Evolutionary conservation across 2,329 filamentous ascomycete species (phyloP), one percentile per base, ranked within the genome.

Genomic region (Bipolaris oryzae): DNA sequence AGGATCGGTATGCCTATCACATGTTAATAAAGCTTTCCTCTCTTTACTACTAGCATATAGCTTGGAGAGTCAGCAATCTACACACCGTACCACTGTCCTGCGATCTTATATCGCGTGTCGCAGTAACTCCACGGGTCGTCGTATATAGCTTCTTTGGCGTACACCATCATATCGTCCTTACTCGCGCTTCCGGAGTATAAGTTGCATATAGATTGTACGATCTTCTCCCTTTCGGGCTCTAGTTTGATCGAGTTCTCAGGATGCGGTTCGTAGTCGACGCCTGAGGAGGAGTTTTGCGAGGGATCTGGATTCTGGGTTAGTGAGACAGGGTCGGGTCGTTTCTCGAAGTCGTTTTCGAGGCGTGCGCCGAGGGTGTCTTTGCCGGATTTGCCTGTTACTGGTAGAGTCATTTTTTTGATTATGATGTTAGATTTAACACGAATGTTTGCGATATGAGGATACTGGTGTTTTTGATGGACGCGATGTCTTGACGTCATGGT

Each of bases 101-200:
- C 80, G 55, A 83, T 82, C 63, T 82, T 83, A 57, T 80, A 81
- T 49, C 80, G 66, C 0, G 78, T 81, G 64, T 83, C 80, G 61
- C 79, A 82, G 60, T 80, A 82, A 57, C 77, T 80, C 66, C 76
- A 80, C 1, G 79, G 78, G 60, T 82, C 80, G 51, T 82, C 79
- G 58, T 82, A 81, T 21, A 82, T 68, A 1, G 78, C 71, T 47
- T 80, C 73, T 39, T 76, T 71, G 2, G 78, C 77, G 59, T 82
- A 84, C 1, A 82, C 80, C 41, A 74, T 68, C 77, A 83, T 82
- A 58, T 83, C 79, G 11, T 79, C 67, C 60, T 82, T 77, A 51
- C 72, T 78, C 4, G 79, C 79, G 50, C 78, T 80, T 18, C 80
- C 79, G 39, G 74, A 78, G 62, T 83, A 83, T 1, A 83, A 67